Evolutionary conservation across 1,139 yeast genomes (phyloP), one percentile per base, ranked within the genome.

Genomic region (Pichia sp.): DNA sequence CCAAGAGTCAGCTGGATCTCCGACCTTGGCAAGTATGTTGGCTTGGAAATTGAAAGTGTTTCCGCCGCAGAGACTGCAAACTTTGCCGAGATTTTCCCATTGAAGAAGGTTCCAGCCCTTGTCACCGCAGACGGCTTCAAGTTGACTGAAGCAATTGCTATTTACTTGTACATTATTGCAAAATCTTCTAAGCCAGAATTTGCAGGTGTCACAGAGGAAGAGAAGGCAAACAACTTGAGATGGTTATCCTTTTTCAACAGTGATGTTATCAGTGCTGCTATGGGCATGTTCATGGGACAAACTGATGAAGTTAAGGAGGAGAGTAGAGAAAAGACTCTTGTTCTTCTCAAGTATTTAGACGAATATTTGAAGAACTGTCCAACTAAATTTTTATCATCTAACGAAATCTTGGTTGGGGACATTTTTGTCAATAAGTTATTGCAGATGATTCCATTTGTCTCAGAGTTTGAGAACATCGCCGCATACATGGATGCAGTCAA

Each of bases 21-120:
- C 14, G 39, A 30, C 20, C 33, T 41, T 12, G 39, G 34, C n/a
- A 40, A 46, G 27, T 38, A 39, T 22, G 20, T 45, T 49, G 58
- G 64, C 40, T 59, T 70, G 45, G 74, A 69, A 40, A 56, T 69
- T 50, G 58, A 61, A 41, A 38, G 65, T 30, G 47, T 58, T 36
- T 62, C 56, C 39, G 48, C 52, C 33, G 11, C 10, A 7, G 20
- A 28, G 5, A 16, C 14, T 13, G 22, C 21, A 8, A 19, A 33
- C 4, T 31, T 30, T 20, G n/a, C 21, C 12, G 18, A 20, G 4
- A 36, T 39, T 33, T 58, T 56, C 49, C 61, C 63, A 31, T 41
- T 58, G 49, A 55, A 42, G 38, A 61, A 49, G 40, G 45, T 45
- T 12, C 63, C 63, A 36, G 53, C 60, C 29, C 56, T 58, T 35